phyloP scores from a whole-genome alignment of 352 stramenopile genomes.

The Globisporangium cystogenes region DNA sequence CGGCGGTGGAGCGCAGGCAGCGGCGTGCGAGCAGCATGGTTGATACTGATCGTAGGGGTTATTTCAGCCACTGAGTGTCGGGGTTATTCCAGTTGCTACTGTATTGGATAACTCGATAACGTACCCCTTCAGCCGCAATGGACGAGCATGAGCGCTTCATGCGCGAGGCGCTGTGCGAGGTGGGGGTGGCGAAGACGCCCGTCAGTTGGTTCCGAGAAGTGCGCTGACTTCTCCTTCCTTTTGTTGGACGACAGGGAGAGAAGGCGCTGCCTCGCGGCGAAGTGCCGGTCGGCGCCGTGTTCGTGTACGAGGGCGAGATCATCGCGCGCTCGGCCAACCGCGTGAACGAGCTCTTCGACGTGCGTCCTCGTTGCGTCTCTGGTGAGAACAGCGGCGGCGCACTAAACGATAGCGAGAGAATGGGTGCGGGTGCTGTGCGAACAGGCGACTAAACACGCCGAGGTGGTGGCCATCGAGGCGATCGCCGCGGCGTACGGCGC shows the following conservation, averaged over 20 bases:
- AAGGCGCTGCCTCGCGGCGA: slow-evolving; percentile 70
- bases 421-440: neutral
- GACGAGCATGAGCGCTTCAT: slow-evolving; percentile 52
- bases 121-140: no score
- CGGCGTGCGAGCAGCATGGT: slow-evolving; percentile 4
- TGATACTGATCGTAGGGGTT: neutral
- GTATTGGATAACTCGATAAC: no score
- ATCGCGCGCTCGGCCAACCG: slow-evolving; percentile 81
- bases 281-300: slow-evolving; percentile 91
- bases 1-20: slow-evolving; percentile 11
- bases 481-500: slow-evolving; percentile 49
- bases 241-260: slow-evolving; percentile 45
- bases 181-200: slow-evolving; percentile 3
- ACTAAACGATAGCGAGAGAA: no score
- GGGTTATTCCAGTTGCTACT: neutral
- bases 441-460: slow-evolving; percentile 86
- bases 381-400: neutral
- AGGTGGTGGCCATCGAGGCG: slow-evolving; percentile 88
- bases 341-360: slow-evolving; percentile 87
- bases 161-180: slow-evolving; percentile 64
- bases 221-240: no score
- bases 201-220: neutral
- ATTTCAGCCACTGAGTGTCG: no score
- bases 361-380: slow-evolving; percentile 11
- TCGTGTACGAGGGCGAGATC: slow-evolving; percentile 74